These are phyloP conservation scores for Hypoxylon sp. DNA, from an alignment of 2,329 filamentous ascomycete genomes.

Conservation along the genomic window DNA sequence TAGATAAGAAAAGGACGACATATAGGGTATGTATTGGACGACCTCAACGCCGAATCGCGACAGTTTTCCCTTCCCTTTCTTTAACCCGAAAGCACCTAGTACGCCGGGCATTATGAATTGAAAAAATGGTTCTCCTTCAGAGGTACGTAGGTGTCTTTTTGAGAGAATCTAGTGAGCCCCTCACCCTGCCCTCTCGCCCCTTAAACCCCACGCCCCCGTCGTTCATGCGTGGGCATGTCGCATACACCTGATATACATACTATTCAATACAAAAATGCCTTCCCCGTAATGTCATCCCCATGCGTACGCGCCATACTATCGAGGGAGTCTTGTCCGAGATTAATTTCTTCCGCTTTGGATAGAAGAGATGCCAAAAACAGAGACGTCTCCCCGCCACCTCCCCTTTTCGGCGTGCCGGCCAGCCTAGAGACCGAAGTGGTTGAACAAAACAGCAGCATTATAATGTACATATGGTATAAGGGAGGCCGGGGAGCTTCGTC, in stretches of 20 bases:
- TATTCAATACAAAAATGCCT: too few relatives aligned
- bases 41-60: too few relatives aligned
- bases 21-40: too few relatives aligned
- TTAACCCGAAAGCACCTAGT: too few relatives aligned
- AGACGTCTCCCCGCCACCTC: not conserved
- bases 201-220: not conserved
- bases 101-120: too few relatives aligned
- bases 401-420: not conserved
- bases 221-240: not conserved
- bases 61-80: too few relatives aligned
- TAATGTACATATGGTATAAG: constrained; percentile 11
- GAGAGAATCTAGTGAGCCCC: too few relatives aligned
- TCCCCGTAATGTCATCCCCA: not conserved
- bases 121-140: too few relatives aligned
- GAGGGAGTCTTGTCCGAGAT: not conserved
- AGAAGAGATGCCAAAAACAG: not conserved
- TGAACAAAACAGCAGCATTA: constrained; percentile 19
- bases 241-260: too few relatives aligned
- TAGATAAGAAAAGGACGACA: too few relatives aligned
- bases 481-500: not conserved
- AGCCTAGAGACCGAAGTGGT: not conserved
- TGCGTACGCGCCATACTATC: not conserved
- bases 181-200: not conserved
- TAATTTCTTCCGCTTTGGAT: constrained; percentile 1
- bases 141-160: not conserved